Base-by-base conservation (phyloP, 2,329 filamentous ascomycete genomes). In the Tolypocladium guangdongense region DNA sequence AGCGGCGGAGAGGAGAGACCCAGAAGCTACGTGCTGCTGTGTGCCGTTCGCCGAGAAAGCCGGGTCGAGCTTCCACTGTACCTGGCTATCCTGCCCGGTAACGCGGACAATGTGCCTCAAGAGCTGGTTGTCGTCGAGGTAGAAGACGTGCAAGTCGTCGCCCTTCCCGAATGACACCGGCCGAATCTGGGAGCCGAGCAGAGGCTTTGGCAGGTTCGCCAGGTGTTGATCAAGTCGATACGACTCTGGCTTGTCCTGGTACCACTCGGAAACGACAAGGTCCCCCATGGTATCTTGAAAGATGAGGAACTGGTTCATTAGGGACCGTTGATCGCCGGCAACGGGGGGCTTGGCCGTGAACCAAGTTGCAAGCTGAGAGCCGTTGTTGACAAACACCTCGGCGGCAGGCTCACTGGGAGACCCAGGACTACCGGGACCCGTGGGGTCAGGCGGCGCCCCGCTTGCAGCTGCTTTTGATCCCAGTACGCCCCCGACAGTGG, bases 121-220 rank as follows among this genome's bases (percentile, higher is more conserved):
- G 27, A 35, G 48, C 24, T 37, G 39, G 1, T 35, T 30, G 4
- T 27, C 35, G n/a, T 51, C 52, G 10, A 54, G 8, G 24, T 51
- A 54, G n/a, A 54, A 54, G 12, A 54, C 16, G 49, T 54, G 52
- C 4, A 54, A 7, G 30, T 53, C 52, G 14, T 48, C 20, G 4
- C 10, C 2, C n/a, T 35, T 38, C 10, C 52, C 52, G 16, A 50
- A 53, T 11, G 20, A 35, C 20, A 50, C 22, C n/a, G 41, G 27
- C 3, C 30, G 47, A 22, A 50, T 16, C 18, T 37, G 41, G 1
- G 46, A 33, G 20, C 52, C 52, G 18, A 35, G 46, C 6, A 38
- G n/a, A 30, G 52, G 52, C 4, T 46, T 47, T 12, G 52, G 52
- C 20, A 47, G 7, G 43, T 46, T 32, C 12, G 24, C 18, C 41